Evolutionary conservation across 1,284 basidiomycete genomes (phyloP), one percentile per base, ranked within the genome.

Genomic region (Xanthoconium separans): DNA sequence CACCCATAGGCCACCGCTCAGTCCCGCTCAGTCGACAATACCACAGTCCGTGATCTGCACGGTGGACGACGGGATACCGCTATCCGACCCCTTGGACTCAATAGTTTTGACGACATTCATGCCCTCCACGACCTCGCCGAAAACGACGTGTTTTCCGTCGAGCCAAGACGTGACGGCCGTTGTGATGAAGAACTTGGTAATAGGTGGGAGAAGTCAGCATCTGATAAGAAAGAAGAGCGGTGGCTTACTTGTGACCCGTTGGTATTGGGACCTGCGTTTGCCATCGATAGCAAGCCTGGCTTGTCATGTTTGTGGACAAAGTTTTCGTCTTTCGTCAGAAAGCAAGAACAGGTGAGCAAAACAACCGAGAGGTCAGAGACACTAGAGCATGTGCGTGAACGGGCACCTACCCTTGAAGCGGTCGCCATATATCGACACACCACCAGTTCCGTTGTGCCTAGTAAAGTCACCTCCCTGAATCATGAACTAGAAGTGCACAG

Each of bases 221-320:
- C 36, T 8, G 10, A 30, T 22, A 30, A 41, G 27, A n/a, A 31
- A 20, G 18, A 50, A 33, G 10, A 47, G 39, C 15, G 13, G 1
- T n/a, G 15, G 51, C 72, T 51, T 57, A 80, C 82, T 69, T 87
- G 86, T 2, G 85, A 89, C 27, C 88, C 88, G 58, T 90, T 90
- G 13, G 87, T 87, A 70, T 89, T 78, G 2, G 73, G 68, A 40
- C 87, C 88, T 3, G 86, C 85, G 60, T 91, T 89, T 10, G 95
- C 95, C 95, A 98, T 98, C 30, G 91, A 94, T 43, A 98, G 83
- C 34, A 96, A 74, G 65, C 92, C 93, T 3, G 88, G 84, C 64
- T 83, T 83, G 58, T 78, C 79, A 70, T 98, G 96, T 67, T 84
- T 87, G 56, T 86, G 70, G 22, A 77, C 73, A 70, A 98, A 98